Evolutionary conservation across 495 filamentous ascomycete genomes (phyloP).

Genomic region (Neurospora africana): DNA sequence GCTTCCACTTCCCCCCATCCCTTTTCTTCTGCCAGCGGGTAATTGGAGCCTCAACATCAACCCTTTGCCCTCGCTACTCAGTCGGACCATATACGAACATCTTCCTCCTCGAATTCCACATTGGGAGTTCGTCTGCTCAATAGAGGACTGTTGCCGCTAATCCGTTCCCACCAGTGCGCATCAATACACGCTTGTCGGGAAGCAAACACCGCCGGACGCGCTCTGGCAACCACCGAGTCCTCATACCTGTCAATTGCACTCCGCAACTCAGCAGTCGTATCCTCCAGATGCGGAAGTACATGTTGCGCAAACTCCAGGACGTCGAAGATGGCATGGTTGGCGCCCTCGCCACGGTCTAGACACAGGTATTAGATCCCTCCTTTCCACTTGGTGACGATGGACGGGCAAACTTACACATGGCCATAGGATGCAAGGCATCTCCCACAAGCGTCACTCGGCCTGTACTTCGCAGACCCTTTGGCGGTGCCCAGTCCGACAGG

Average conservation of each 20-base stretch:
- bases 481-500: conserved; percentile 45
- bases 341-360: conserved; percentile 34
- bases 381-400: background rate
- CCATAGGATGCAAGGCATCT: conserved; percentile 55
- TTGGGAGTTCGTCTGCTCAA: conserved; percentile 22
- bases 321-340: conserved; percentile 33
- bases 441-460: conserved; percentile 44
- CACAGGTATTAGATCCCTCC: background rate
- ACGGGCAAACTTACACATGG: conserved; percentile 41
- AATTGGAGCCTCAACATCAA: background rate
- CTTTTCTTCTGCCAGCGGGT: background rate
- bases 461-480: conserved; percentile 12
- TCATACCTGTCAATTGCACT: conserved; percentile 39
- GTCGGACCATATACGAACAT: background rate
- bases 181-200: conserved; percentile 53
- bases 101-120: conserved; percentile 19
- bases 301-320: conserved; percentile 22
- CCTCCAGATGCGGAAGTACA: conserved; percentile 6
- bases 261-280: conserved; percentile 4
- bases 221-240: conserved; percentile 37
- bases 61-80: background rate
- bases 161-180: conserved; percentile 45
- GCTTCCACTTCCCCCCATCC: background rate
- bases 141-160: conserved; percentile 23
- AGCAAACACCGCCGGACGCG: conserved; percentile 40